Base-by-base conservation (phyloP, 2,329 filamentous ascomycete genomes). In the Ceratocystiopsis minuta region DNA sequence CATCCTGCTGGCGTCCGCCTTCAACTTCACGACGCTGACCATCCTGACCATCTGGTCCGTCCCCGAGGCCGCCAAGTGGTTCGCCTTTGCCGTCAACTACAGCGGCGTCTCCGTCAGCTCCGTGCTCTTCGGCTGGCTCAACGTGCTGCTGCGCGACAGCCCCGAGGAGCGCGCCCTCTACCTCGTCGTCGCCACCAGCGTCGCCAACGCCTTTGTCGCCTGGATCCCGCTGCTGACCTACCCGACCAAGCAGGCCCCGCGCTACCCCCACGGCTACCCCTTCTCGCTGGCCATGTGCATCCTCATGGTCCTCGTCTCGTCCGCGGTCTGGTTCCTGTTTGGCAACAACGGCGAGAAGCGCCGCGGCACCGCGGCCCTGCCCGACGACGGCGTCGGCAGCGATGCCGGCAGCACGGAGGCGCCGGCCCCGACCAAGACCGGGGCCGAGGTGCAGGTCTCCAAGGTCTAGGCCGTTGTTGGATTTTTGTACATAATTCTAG, bases 11-110 rank as follows among this genome's bases (percentile, higher is more conserved):
- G 56, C 69, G 0, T 60, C 65, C 37, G 43, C 50, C 0, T 68
- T 65, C 62, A 72, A 74, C 46, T 61, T 65, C 24, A 61, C 67
- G 33, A 68, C 68, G 1, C 52, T 70, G 24, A 56, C 67, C 16
- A 68, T 74, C 20, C 57, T 73, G 4, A 58, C 65, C 1, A 55
- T 71, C 11, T 75, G 70, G 71, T 53, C 67, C n/a, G 68, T 75
- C 0, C 68, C 70, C 0, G 68, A 74, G 43, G 50, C 60, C 0
- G 66, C 68, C 0, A 57, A 63, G 15, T 75, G 68, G 67, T 70
- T 70, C 41, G 66, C 67, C 0, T 71, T 69, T 46, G 52, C 55
- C 17, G 68, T 64, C 0, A 65, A 61, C 0, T 72, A 67, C 48
- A 61, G 61, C 0, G 58, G 67, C 0, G 60, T 64, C 9, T 62